A percentile compares a stretch with the other conserved stretches of the same genome.
Conservation (phyloP, 495 filamentous ascomycete species). For the Stereocaulon alpinum region DNA sequence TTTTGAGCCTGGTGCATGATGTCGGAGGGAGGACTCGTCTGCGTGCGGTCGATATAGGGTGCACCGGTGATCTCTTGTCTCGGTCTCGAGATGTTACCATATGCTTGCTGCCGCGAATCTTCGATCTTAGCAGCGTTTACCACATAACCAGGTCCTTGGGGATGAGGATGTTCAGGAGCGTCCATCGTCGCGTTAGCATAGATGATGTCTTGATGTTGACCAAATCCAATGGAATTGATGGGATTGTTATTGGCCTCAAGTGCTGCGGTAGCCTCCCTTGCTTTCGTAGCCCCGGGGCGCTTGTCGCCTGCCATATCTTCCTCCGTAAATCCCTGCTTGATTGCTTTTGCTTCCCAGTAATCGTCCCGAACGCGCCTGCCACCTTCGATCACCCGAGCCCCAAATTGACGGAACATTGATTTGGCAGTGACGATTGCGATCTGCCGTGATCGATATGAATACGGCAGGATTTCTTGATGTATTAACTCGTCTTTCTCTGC, state of each 20-base stretch:
- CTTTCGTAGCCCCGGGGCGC: constrained; percentile 81
- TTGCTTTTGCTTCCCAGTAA: constrained; percentile 95
- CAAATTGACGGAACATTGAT: constrained; percentile 99
- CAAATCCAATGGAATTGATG: constrained; percentile 38
- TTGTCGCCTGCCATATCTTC: constrained; percentile 96
- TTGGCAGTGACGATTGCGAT: constrained; percentile 98
- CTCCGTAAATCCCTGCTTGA: constrained; percentile 97
- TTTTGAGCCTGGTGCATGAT: constrained; percentile 81
- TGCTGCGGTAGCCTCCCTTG: constrained; percentile 66
- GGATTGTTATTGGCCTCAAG: constrained; percentile 35
- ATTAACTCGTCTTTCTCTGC: constrained; percentile 95
- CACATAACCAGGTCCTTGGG: constrained; percentile 22
- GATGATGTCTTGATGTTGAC: constrained; percentile 59
- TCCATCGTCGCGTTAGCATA: constrained; percentile 61
- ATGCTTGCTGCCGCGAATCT: constrained; percentile 70
- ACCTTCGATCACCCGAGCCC: constrained; percentile 83
- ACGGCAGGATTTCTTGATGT: constrained; percentile 86
- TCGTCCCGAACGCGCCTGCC: constrained; percentile 91
- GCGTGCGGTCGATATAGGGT: constrained; percentile 78
- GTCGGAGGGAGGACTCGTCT: constrained; percentile 68
- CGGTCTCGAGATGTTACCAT: constrained; percentile 71
- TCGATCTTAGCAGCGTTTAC: constrained; percentile 44
- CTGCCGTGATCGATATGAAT: constrained; percentile 94
- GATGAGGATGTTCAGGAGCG: constrained; percentile 57
- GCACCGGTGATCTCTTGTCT: constrained; percentile 84